Conservation (phyloP, 331 rosid species). For the Telfairia occidentalis region DNA sequence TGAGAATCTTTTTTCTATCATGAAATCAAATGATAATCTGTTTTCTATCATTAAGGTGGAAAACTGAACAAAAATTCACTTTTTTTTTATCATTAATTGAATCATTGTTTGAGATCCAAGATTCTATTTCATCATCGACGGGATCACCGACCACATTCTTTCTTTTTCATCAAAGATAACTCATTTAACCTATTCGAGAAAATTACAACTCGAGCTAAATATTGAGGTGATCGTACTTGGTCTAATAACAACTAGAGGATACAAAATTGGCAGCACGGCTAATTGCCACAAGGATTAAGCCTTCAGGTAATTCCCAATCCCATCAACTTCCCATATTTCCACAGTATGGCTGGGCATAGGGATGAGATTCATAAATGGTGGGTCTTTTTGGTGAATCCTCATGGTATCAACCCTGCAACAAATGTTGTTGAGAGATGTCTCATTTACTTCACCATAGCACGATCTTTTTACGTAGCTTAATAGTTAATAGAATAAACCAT, state of each 20-base stretch:
- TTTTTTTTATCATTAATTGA: too few species aligned
- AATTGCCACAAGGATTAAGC: neutral
- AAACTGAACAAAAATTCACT: too few species aligned
- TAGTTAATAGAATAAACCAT: neutral
- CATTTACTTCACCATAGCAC: neutral
- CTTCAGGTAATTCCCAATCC: neutral
- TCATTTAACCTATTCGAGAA: neutral
- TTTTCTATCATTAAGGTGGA: too few species aligned
- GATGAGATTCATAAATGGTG: neutral
- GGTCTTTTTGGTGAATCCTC: neutral
- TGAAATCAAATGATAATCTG: too few species aligned
- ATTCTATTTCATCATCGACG: too few species aligned
- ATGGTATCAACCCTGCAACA: slow-evolving; percentile 2
- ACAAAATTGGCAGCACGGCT: slow-evolving; percentile 8
- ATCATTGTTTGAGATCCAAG: too few species aligned
- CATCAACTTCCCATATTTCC: neutral
- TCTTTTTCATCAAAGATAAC: neutral
- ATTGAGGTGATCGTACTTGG: neutral
- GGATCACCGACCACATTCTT: too few species aligned
- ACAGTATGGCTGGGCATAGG: neutral
- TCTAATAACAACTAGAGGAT: neutral
- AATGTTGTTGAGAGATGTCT: neutral
- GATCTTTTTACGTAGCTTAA: neutral
- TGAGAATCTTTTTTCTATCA: too few species aligned
- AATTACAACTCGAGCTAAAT: neutral